These are phyloP conservation scores for Fusarium secorum DNA, from an alignment of 2,329 filamentous ascomycete species.

Conservation along the genomic window DNA sequence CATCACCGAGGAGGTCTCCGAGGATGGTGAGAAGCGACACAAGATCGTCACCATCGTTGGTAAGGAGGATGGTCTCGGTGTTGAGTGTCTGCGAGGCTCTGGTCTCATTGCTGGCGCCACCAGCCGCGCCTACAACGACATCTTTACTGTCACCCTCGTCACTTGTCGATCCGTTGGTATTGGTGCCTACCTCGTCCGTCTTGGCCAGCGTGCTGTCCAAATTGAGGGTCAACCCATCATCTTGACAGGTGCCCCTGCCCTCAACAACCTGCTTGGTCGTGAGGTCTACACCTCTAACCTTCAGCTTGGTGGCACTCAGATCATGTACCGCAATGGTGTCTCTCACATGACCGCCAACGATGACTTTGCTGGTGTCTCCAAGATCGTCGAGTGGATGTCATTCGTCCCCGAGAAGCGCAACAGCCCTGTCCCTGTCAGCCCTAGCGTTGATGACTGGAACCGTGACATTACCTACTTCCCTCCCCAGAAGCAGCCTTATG, in stretches of 20 bases:
- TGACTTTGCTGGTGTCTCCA: conserved; percentile 96
- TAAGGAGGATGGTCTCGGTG: conserved; percentile 93
- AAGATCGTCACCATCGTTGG: conserved; percentile 95
- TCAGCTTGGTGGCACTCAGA: conserved; percentile 99
- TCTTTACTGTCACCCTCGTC: conserved; percentile 97
- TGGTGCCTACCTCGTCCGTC: conserved; percentile 96
- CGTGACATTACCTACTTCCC: conserved; percentile 88
- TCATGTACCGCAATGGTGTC: conserved; percentile 99
- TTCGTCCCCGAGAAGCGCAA: conserved; percentile 97
- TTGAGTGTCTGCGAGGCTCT: conserved; percentile 95
- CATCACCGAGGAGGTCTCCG: conserved; percentile 84
- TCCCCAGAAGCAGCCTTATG: conserved; percentile 83
- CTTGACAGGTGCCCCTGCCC: conserved; percentile 92
- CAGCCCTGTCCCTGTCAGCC: conserved; percentile 89
- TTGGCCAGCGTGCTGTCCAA: conserved; percentile 97
- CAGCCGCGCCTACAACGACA: conserved; percentile 96
- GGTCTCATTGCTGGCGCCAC: conserved; percentile 98
- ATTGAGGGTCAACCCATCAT: conserved; percentile 99
- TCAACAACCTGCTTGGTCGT: conserved; percentile 97
- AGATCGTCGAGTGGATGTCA: conserved; percentile 98
- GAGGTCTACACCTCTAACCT: conserved; percentile 99
- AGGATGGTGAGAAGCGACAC: conserved; percentile 88
- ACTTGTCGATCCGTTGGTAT: conserved; percentile 99
- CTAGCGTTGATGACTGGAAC: conserved; percentile 87
- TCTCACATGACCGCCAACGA: conserved; percentile 98